Evolutionary conservation across 2,329 filamentous ascomycete species (phyloP), one percentile per base, ranked within the genome.

Genomic region (Fusarium scirpi): DNA sequence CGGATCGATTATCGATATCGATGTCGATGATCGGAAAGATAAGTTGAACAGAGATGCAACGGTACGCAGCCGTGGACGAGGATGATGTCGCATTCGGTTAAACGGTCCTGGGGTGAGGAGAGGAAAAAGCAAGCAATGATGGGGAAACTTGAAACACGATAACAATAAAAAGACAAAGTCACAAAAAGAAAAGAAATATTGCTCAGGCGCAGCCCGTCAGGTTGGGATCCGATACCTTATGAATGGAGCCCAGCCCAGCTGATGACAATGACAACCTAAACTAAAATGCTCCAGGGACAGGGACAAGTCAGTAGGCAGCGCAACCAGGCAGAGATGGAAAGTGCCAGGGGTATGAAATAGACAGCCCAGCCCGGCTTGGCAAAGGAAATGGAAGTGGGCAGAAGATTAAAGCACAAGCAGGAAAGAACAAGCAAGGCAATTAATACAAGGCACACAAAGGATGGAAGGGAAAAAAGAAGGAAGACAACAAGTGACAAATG

Each of bases 241-340:
- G 30, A 40, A 66, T 66, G 63, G 63, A 66, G 63, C 63, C 62
- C 63, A 66, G 63, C 63, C 61, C 63, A 71, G 68, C 52, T 71
- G 68, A 69, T 71, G 67, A 68, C 64, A 70, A 68, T 57, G 57
- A 51, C 58, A 62, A 57, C 54, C 62, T 46, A 64, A 51, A 51
- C 60, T 51, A 62, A 45, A 44, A 62, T 62, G 53, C 43, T 40
- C 53, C 63, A 52, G 44, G 45, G 54, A 43, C 34, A 38, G 34
- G 34, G 10, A 38, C 34, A 38, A 38, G 34, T 38, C 34, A 38
- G 34, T 40, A 53, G 24, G 49, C 20, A 44, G 41, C 16, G 48
- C 34, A 49, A 38, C 34, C 40, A 61, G 61, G 54, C 45, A 67
- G 60, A n/a, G 44, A 48, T 27, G 61, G 67, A 62, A 54, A 59